Evolutionary conservation across 2,329 filamentous ascomycete genomes (phyloP), one percentile per base, ranked within the genome.

Genomic region (Plectosphaerella cucumerina): DNA sequence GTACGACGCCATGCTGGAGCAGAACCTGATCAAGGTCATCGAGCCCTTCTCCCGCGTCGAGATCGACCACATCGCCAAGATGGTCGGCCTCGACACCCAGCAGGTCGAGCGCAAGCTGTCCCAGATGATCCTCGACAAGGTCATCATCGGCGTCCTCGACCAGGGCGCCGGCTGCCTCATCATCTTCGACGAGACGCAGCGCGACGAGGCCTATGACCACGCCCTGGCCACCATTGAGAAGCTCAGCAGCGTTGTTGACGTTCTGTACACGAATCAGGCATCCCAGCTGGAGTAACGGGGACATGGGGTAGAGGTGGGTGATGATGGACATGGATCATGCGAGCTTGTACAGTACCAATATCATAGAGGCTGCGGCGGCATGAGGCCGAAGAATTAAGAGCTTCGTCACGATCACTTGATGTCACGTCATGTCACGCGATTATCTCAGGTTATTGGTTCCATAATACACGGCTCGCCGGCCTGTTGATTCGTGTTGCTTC

Each of bases 81-180:
- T 97, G 87, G 94, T 99, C 48, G 92, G 93, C 37, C 80, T 99
- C 56, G 94, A 97, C 69, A 96, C 90, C 22, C 87, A 90, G 70
- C 93, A 97, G 75, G 94, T 99, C 53, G 95, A 99, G 82, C 85
- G 92, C 62, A 99, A 99, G 80, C 80, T 99, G 57, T 95, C 90
- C 44, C 95, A 99, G 80, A 99, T 99, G 95, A 99, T 99, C 65
- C 81, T 99, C 53, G 94, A 99, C 76, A 97, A 97, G 79, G 90
- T 97, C 63, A 97, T 99, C 65, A 90, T 97, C 60, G 94, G 95
- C 53, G 94, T 99, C 50, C 75, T 99, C 60, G 94, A 99, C 69
- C 94, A 99, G 73, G 94, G 94, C 47, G 90, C 91, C n/a, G 93
- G 93, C 37, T 97, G 95, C 70, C 80, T 99, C 67, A 96, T 97